Percentiles rank a stretch among this genome's conserved stretches.
These are phyloP conservation scores for Coemansia sp. DNA, from an alignment of 192 early-diverging fungal genomes.

Conservation along the genomic window DNA sequence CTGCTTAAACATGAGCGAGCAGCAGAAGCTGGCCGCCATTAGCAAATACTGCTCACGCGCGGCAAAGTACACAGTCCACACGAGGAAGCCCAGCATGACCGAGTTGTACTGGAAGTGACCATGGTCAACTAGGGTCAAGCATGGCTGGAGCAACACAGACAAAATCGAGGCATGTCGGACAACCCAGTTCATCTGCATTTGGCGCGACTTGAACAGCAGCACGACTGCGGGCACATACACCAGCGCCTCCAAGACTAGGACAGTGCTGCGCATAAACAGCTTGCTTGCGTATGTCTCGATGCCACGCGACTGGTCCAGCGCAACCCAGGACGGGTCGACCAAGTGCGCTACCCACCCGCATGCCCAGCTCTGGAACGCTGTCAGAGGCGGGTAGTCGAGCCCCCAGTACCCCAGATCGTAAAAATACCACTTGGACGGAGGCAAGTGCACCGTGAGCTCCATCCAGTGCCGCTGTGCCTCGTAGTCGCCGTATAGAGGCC, in stretches of 20 bases:
- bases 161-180: conserved; percentile 51
- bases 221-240: conserved; percentile 76
- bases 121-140: conserved; percentile 89
- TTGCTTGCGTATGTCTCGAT: conserved; percentile 69
- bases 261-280: conserved; percentile 88
- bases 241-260: conserved; percentile 68
- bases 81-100: conserved; percentile 89
- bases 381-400: conserved; percentile 95
- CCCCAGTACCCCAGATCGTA: conserved; percentile 91
- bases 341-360: conserved; percentile 70
- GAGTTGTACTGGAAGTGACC: conserved; percentile 99
- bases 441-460: conserved; percentile 84
- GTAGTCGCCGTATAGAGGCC: conserved; percentile 93
- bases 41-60: conserved; percentile 59
- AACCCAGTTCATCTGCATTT: conserved; percentile 13
- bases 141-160: conserved; percentile 76
- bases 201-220: conserved; percentile 55
- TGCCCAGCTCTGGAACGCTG: conserved; percentile 89
- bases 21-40: conserved; percentile 78
- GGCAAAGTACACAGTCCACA: conserved; percentile 73
- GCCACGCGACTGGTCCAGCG: conserved; percentile 81
- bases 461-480: conserved; percentile 99
- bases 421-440: conserved; percentile 79
- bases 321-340: conserved; percentile 83
- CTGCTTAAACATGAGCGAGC: conserved; percentile 89